These are phyloP conservation scores for Trichoderma polysporum DNA, from an alignment of 2,329 filamentous ascomycete genomes.

Conservation along the genomic window DNA sequence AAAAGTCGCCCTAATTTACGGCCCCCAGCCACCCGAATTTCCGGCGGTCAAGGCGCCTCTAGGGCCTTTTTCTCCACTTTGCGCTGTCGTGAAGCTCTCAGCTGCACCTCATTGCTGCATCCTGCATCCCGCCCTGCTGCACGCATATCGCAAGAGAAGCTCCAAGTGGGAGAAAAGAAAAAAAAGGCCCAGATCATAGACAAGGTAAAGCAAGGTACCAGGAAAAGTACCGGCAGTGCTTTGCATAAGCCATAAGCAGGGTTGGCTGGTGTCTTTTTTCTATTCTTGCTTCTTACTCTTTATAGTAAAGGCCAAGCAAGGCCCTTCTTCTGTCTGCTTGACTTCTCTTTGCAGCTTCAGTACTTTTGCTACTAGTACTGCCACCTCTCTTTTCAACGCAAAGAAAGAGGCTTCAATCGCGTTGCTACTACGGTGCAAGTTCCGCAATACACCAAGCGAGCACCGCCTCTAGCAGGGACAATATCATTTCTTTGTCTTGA, in stretches of 20 bases:
- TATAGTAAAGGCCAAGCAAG: neutral
- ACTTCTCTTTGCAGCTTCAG: neutral
- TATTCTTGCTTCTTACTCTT: neutral
- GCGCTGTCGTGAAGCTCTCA: neutral
- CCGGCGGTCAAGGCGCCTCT: conserved; percentile 27
- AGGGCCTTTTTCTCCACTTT: neutral
- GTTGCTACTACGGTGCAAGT: too few species aligned
- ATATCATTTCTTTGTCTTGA: neutral
- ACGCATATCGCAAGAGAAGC: conserved; percentile 7
- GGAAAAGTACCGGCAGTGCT: neutral
- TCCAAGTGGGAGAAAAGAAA: neutral
- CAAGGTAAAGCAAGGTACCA: neutral
- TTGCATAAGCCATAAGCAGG: neutral
- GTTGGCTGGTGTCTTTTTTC: neutral
- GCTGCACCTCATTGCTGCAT: conserved; percentile 22
- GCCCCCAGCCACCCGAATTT: conserved; percentile 35
- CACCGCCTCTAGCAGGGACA: neutral
- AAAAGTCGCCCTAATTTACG: neutral
- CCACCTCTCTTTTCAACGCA: too few species aligned
- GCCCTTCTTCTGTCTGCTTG: neutral
- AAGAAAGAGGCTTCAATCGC: too few species aligned
- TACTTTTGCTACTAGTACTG: neutral
- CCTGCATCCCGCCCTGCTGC: conserved; percentile 13
- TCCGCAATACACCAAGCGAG: neutral
- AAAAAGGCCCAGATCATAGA: neutral